Base-by-base conservation (phyloP, 371 early-diverging fungal species). In the Vittaforma corneae region DNA sequence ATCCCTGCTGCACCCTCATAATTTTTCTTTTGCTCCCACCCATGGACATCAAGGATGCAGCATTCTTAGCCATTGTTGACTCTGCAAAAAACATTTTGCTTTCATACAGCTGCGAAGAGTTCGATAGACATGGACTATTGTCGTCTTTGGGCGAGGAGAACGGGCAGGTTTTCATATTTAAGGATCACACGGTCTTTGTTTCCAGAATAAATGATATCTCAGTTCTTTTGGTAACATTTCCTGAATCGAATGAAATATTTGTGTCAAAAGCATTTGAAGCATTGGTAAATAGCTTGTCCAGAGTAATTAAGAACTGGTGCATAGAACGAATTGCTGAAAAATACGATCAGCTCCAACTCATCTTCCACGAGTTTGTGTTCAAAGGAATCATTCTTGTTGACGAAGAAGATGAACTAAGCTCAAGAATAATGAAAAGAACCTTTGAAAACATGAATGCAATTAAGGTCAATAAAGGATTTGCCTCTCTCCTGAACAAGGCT, bases 371-470 rank as follows among this genome's bases (percentile, higher is more conserved):
- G 22, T 79, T 79, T 64, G 65, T 79, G 1, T 79, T 72, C 51
- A 59, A 77, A 51, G 76, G 73, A 5, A 52, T 77, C 14, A 48
- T 79, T 37, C 20, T 70, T 16, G 59, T 56, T 50, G 71, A 73
- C 32, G 63, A 75, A 44, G 29, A 55, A 30, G 64, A 70, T 24
- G 72, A 68, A 20, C 44, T 79, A 30, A 9, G 52, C 14, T 32
- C 51, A 46, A 55, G 35, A 28, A 9, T 77, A 1, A 68, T 65
- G 5, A 75, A 66, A 46, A 62, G 79, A 44, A 66, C 61, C 32
- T 77, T 79, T 67, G 79, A 79, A 52, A 68, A 67, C 6, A 37
- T 77, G 1, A 73, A 77, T 20, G 73, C 66, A 28, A 75, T 75
- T 22, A 72, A 67, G 38, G 70, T 77, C 9, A 74, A 74, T 14